Percentiles rank a stretch among this genome's conserved stretches.
Evolutionary conservation across 1,139 yeast species (phyloP).

Genomic region (Keqinozyma sinolaborantium): DNA sequence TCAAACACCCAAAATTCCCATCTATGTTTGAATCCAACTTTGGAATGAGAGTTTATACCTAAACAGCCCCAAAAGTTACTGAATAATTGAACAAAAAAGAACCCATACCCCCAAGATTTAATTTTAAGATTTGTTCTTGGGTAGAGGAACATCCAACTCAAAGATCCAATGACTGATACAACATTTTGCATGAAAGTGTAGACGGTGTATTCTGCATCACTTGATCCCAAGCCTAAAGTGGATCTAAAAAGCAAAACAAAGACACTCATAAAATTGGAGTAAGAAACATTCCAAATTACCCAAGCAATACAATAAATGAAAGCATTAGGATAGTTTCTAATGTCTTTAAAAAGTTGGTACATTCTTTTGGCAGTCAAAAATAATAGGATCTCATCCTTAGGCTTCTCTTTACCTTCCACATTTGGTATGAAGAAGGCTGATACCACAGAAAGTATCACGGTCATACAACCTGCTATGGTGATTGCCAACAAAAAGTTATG

Average conservation of each 20-base stretch:
- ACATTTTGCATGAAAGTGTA: conserved; percentile 37
- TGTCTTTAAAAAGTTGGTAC: conserved; percentile 18
- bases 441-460: conserved; percentile 23
- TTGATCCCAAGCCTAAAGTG: conserved; percentile 36
- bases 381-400: conserved; percentile 20
- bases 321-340: conserved; percentile 33
- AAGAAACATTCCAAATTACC: conserved; percentile 44
- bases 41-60: conserved; percentile 24
- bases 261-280: conserved; percentile 33
- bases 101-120: conserved; percentile 33
- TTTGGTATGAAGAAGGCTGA: conserved; percentile 30
- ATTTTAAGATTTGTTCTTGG: conserved; percentile 21
- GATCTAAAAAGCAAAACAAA: conserved; percentile 38
- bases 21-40: conserved; percentile 38
- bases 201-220: conserved; percentile 40
- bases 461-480: conserved; percentile 38
- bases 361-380: conserved; percentile 25
- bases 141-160: conserved; percentile 36
- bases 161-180: conserved; percentile 32
- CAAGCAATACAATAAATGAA: conserved; percentile 36
- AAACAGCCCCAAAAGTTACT: conserved; percentile 43
- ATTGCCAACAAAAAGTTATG: conserved; percentile 37
- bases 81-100: conserved; percentile 26
- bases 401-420: conserved; percentile 24
- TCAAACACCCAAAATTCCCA: conserved; percentile 47